Evolutionary conservation across 352 stramenopile genomes (phyloP).

Genomic region (Pythium diclinum): DNA sequence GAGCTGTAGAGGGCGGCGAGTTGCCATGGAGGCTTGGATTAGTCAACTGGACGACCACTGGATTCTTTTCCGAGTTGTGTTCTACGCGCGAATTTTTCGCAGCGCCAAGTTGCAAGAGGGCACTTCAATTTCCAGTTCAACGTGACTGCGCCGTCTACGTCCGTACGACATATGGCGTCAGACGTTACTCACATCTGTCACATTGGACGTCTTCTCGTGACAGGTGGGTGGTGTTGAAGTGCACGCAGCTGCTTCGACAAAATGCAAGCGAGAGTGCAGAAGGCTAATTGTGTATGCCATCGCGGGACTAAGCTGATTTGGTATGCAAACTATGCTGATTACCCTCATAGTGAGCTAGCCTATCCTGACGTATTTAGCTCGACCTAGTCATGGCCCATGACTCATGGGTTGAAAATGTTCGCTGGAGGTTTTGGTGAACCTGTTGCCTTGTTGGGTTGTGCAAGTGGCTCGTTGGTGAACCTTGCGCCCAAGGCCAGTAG

Average conservation of each 20-base stretch:
- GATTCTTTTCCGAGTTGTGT: background rate
- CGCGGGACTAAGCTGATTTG: too few species aligned
- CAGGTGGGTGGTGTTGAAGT: background rate
- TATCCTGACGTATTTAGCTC: too few species aligned
- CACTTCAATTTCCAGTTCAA: slow-evolving; percentile 1
- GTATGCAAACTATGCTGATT: too few species aligned
- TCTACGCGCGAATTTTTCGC: background rate
- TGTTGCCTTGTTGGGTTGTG: too few species aligned
- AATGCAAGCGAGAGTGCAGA: background rate
- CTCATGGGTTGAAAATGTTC: too few species aligned
- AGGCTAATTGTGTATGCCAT: background rate
- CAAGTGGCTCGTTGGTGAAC: too few species aligned
- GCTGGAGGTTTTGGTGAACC: too few species aligned
- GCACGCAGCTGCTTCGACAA: background rate
- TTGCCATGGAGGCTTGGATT: background rate
- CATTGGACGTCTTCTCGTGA: slow-evolving; percentile 1
- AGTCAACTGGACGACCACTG: slow-evolving; percentile 7
- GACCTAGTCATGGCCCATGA: too few species aligned
- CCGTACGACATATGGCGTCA: background rate
- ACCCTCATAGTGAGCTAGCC: too few species aligned
- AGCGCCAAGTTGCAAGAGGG: slow-evolving; percentile 1
- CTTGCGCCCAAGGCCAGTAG: too few species aligned
- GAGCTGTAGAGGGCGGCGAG: too few species aligned
- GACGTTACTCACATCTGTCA: slow-evolving; percentile 2
- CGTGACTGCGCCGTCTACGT: background rate